A percentile compares a stretch with the other conserved stretches of the same genome.
phyloP scores from a whole-genome alignment of 306 rosid species.

The Trifolium subterraneum region DNA sequence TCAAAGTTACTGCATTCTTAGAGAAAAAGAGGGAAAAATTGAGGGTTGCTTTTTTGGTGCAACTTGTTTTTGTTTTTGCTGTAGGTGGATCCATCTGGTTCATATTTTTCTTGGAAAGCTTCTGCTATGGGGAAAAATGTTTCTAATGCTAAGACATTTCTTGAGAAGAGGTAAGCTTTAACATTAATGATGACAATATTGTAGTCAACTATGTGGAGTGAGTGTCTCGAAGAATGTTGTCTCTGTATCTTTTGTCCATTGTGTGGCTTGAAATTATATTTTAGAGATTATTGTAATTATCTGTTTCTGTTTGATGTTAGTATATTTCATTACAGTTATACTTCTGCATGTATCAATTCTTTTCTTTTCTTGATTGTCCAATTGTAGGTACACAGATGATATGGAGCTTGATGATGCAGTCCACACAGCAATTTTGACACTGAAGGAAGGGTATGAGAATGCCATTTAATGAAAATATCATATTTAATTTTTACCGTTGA shows the following conservation, averaged over 20 bases:
- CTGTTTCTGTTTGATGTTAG: conserved; percentile 24
- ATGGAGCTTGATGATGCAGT: conserved; percentile 99
- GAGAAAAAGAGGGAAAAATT: conserved; percentile 5
- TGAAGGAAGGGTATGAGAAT: conserved; percentile 88
- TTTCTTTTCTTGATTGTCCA: conserved; percentile 33
- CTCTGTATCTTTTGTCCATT: no score
- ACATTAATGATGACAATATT: conserved; percentile 13
- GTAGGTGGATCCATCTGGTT: conserved; percentile 97
- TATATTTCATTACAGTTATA: not conserved
- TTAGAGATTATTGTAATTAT: not conserved
- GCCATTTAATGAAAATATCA: conserved; percentile 30
- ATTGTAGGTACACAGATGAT: conserved; percentile 81
- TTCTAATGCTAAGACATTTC: conserved; percentile 94
- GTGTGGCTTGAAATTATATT: not conserved
- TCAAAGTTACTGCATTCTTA: conserved; percentile 13
- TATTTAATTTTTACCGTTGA: conserved; percentile 18
- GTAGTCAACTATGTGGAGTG: no score
- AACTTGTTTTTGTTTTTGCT: conserved; percentile 40
- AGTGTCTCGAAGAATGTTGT: no score
- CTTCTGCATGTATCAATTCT: not conserved
- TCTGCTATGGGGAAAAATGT: conserved; percentile 99
- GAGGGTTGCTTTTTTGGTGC: conserved; percentile 27
- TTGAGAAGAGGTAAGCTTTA: conserved; percentile 88
- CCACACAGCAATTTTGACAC: conserved; percentile 94
- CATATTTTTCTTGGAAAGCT: conserved; percentile 97